These are phyloP conservation scores for Cladorrhinum sp. DNA, from an alignment of 2,329 filamentous ascomycete genomes.

Conservation along the genomic window DNA sequence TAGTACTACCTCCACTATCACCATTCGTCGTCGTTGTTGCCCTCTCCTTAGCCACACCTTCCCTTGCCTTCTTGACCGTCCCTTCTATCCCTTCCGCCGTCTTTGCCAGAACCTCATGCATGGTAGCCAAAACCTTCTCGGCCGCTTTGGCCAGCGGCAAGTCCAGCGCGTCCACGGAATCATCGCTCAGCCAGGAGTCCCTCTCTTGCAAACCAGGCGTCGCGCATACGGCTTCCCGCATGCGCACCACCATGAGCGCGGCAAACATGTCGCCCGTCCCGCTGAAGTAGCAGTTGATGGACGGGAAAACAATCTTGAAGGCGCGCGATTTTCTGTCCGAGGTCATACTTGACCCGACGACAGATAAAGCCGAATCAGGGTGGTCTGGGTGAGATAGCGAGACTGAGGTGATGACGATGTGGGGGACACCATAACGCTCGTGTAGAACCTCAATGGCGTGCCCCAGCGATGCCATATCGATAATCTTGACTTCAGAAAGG, in stretches of 20 bases:
- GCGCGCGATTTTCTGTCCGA: slow-evolving; percentile 66
- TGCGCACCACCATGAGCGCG: slow-evolving; percentile 79
- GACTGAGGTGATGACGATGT: slow-evolving; percentile 90
- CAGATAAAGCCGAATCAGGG: slow-evolving; percentile 55
- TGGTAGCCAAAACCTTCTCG: slow-evolving; percentile 85
- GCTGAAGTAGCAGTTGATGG: slow-evolving; percentile 89
- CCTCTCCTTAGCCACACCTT: slow-evolving; percentile 37
- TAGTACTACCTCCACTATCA: too few species aligned
- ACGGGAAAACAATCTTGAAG: slow-evolving; percentile 83
- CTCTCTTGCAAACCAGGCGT: slow-evolving; percentile 46
- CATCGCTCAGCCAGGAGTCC: slow-evolving; percentile 71
- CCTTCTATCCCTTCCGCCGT: slow-evolving; percentile 63
- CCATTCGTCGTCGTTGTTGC: too few species aligned
- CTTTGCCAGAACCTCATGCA: slow-evolving; percentile 77
- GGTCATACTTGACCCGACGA: slow-evolving; percentile 73
- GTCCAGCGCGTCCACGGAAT: slow-evolving; percentile 64
- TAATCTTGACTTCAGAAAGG: slow-evolving; percentile 80
- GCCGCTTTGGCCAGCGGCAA: slow-evolving; percentile 80
- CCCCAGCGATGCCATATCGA: slow-evolving; percentile 67
- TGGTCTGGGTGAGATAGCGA: slow-evolving; percentile 58
- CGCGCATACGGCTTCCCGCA: slow-evolving; percentile 72
- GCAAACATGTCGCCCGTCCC: slow-evolving; percentile 99
- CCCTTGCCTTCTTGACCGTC: slow-evolving; percentile 44
- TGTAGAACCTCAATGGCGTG: slow-evolving; percentile 76
- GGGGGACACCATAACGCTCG: slow-evolving; percentile 70